Conservation (phyloP, 2,329 filamentous ascomycete species). For the Periconia digitata region DNA sequence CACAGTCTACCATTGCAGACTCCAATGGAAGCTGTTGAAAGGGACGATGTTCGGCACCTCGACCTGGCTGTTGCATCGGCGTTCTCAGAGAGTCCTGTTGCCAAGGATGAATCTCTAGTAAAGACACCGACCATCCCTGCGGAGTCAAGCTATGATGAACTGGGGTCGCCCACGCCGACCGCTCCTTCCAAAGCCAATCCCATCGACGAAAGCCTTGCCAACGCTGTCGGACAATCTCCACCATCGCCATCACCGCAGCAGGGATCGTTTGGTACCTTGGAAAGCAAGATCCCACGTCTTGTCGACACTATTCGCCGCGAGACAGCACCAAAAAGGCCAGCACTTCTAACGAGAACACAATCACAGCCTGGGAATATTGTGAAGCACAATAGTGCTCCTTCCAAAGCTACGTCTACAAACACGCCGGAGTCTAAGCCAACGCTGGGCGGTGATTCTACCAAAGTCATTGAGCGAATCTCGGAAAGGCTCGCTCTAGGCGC, state of each 20-base stretch:
- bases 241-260: slow-evolving; percentile 25
- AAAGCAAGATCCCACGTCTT: slow-evolving; percentile 44
- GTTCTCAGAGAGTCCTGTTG: slow-evolving; percentile 24
- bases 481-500: slow-evolving; percentile 69
- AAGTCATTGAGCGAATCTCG: slow-evolving; percentile 67
- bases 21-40: slow-evolving; percentile 43
- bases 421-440: slow-evolving; percentile 23
- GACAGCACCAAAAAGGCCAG: slow-evolving; percentile 22
- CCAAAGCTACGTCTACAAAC: slow-evolving; percentile 18
- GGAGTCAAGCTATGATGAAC: slow-evolving; percentile 19
- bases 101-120: slow-evolving; percentile 24
- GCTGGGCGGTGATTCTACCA: slow-evolving; percentile 39
- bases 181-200: slow-evolving; percentile 34
- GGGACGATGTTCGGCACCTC: slow-evolving; percentile 61
- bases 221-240: slow-evolving; percentile 40
- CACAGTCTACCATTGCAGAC: slow-evolving; percentile 29
- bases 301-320: slow-evolving; percentile 39
- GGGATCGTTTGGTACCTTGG: slow-evolving; percentile 18
- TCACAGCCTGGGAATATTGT: slow-evolving; percentile 38
- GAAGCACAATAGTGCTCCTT: slow-evolving; percentile 21
- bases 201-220: slow-evolving; percentile 34
- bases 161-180: slow-evolving; percentile 33
- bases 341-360: slow-evolving; percentile 33
- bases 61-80: slow-evolving; percentile 59
- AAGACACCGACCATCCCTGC: slow-evolving; percentile 31